Evolutionary conservation across 768 basidiomycete species (phyloP).

Genomic region (Pholiota molesta): DNA sequence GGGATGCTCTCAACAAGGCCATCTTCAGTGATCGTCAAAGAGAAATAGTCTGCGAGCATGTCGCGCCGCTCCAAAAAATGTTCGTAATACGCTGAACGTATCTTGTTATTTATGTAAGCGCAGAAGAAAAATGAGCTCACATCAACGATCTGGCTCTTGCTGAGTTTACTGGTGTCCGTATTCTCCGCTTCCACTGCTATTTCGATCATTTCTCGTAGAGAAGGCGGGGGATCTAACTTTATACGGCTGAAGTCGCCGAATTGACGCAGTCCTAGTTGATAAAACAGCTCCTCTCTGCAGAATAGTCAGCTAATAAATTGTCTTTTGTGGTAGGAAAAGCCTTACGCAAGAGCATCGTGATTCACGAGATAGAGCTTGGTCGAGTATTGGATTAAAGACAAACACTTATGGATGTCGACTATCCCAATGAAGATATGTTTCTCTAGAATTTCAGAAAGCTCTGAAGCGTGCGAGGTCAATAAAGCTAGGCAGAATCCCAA

Average conservation of each 20-base stretch:
- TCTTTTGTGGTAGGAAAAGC: constrained; percentile 17
- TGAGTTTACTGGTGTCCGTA: constrained; percentile 54
- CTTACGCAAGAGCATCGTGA: constrained; percentile 82
- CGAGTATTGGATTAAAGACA: constrained; percentile 84
- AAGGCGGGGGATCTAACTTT: constrained; percentile 82
- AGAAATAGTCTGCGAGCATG: constrained; percentile 95
- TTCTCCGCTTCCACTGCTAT: constrained; percentile 79
- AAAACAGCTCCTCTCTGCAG: constrained; percentile 88
- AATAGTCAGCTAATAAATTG: constrained; percentile 1
- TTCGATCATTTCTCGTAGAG: constrained; percentile 67
- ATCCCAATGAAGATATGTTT: constrained; percentile 94
- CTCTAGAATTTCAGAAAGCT: constrained; percentile 78
- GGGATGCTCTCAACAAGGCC: constrained; percentile 81
- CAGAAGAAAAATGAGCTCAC: constrained; percentile 38
- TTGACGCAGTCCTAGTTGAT: constrained; percentile 89
- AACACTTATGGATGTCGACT: constrained; percentile 71
- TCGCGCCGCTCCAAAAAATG: constrained; percentile 59
- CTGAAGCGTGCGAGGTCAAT: constrained; percentile 41
- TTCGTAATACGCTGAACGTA: constrained; percentile 58
- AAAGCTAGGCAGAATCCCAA: neutral
- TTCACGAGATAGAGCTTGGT: constrained; percentile 92
- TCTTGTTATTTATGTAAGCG: neutral
- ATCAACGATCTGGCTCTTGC: constrained; percentile 67
- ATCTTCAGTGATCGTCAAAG: constrained; percentile 64
- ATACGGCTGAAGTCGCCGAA: constrained; percentile 83